Conservation (phyloP, 345 rosid genomes). For the rapeseed (Brassica napus) region DNA sequence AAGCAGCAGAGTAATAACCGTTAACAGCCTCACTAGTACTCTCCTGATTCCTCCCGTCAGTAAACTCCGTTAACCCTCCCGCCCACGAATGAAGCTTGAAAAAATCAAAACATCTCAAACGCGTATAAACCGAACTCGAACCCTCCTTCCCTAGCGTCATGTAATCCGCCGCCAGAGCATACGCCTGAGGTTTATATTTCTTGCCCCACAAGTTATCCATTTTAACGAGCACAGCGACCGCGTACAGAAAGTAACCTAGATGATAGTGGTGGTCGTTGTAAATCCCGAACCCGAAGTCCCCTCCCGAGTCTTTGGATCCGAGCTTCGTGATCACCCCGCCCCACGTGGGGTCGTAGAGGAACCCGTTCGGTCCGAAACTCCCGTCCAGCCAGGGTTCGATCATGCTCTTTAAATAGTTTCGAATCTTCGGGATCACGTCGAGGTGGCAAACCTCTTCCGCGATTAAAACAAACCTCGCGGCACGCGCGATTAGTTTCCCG, state of each 20-base stretch:
- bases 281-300: slow-evolving; percentile 83
- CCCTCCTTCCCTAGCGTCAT: slow-evolving; percentile 58
- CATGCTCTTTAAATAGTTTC: slow-evolving; percentile 66
- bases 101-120: slow-evolving; percentile 80
- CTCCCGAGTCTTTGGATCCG: slow-evolving; percentile 64
- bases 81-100: slow-evolving; percentile 96
- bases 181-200: slow-evolving; percentile 77
- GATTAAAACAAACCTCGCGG: slow-evolving; percentile 83
- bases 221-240: slow-evolving; percentile 82
- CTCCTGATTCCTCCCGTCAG: slow-evolving; percentile 79
- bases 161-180: slow-evolving; percentile 77
- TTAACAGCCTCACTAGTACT: slow-evolving; percentile 89
- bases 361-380: slow-evolving; percentile 70
- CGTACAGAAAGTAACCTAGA: slow-evolving; percentile 87
- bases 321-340: slow-evolving; percentile 81
- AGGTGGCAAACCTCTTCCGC: slow-evolving; percentile 72
- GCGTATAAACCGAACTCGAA: slow-evolving; percentile 47
- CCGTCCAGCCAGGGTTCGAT: slow-evolving; percentile 92
- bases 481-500: slow-evolving; percentile 82
- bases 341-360: slow-evolving; percentile 75
- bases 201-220: slow-evolving; percentile 85
- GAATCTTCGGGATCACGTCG: slow-evolving; percentile 66
- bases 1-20: slow-evolving; percentile 84
- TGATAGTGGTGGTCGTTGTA: slow-evolving; percentile 86
- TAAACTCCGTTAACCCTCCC: slow-evolving; percentile 79